phyloP scores from a whole-genome alignment of 441 rosid genomes.

The Brassica hybrid region DNA sequence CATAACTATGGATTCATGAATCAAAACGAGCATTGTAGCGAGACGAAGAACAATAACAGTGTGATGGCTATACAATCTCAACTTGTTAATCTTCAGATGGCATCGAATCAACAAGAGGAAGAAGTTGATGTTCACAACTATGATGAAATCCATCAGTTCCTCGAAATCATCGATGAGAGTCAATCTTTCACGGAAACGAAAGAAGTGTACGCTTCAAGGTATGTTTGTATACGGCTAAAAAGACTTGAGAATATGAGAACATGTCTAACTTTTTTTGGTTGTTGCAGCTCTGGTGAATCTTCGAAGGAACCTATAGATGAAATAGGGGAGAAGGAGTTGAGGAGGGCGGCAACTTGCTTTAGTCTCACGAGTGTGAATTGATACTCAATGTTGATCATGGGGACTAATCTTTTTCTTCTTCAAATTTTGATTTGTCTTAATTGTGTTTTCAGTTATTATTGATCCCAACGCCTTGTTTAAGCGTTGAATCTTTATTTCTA shows the following conservation, averaged over 20 bases:
- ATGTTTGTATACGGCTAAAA: neutral
- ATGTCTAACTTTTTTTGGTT: neutral
- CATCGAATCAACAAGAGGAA: conserved; percentile 49
- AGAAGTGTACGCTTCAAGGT: conserved; percentile 77
- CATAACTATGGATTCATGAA: conserved; percentile 48
- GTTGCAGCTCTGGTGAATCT: conserved; percentile 72
- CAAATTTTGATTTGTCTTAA: neutral
- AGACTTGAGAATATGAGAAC: neutral
- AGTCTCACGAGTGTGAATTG: conserved; percentile 12
- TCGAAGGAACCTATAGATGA: conserved; percentile 58
- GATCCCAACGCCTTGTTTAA: neutral
- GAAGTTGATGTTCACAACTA: conserved; percentile 55
- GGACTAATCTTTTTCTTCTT: neutral
- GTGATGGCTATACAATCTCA: conserved; percentile 62
- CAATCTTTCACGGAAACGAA: conserved; percentile 74
- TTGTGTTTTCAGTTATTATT: neutral
- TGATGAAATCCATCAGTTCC: conserved; percentile 77
- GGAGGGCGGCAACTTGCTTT: conserved; percentile 6
- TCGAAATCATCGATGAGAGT: conserved; percentile 77
- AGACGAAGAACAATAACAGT: conserved; percentile 35
- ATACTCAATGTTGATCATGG: neutral
- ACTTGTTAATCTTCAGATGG: conserved; percentile 51
- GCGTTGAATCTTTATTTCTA: neutral
- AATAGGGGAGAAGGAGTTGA: neutral
- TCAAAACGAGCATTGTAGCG: conserved; percentile 31